Evolutionary conservation across 441 rosid species (phyloP).

Genomic region (Bruguiera hainesii): DNA sequence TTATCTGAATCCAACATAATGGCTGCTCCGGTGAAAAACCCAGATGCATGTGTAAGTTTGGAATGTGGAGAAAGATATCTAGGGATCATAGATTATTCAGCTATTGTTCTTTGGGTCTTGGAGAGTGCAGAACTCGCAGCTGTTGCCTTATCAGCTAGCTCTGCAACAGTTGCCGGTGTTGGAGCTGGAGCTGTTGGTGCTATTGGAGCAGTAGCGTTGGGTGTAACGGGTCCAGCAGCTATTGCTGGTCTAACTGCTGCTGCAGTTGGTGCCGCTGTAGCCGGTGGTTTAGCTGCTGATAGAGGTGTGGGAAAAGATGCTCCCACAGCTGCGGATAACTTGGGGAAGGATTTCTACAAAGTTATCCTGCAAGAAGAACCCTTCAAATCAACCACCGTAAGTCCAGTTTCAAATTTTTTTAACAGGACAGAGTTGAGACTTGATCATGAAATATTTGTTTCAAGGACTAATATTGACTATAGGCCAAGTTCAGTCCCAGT

Average conservation of each 20-base stretch:
- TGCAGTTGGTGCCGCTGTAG: slow-evolving; percentile 78
- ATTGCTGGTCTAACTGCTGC: slow-evolving; percentile 60
- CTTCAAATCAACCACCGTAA: slow-evolving; percentile 78
- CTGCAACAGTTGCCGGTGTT: slow-evolving; percentile 71
- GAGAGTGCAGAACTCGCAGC: slow-evolving; percentile 78
- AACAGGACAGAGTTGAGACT: no score
- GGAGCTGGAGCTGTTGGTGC: slow-evolving; percentile 67
- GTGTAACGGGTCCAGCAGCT: slow-evolving; percentile 64
- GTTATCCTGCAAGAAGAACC: slow-evolving; percentile 83
- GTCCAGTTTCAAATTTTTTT: slow-evolving; percentile 5
- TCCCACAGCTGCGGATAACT: slow-evolving; percentile 58
- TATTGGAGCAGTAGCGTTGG: slow-evolving; percentile 63
- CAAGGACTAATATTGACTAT: no score
- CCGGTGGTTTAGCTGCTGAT: slow-evolving; percentile 66
- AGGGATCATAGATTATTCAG: slow-evolving; percentile 76
- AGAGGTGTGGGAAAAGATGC: slow-evolving; percentile 60
- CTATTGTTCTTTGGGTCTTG: slow-evolving; percentile 73
- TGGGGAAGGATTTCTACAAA: slow-evolving; percentile 75
- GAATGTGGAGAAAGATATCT: slow-evolving; percentile 76
- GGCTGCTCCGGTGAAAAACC: slow-evolving; percentile 73
- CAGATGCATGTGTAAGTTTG: slow-evolving; percentile 33
- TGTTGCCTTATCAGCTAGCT: slow-evolving; percentile 51
- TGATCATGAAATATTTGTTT: no score
- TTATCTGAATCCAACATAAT: slow-evolving; percentile 69
- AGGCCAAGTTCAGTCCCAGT: no score